Base-by-base conservation (phyloP, 441 rosid species). In the Populus hybrid region DNA sequence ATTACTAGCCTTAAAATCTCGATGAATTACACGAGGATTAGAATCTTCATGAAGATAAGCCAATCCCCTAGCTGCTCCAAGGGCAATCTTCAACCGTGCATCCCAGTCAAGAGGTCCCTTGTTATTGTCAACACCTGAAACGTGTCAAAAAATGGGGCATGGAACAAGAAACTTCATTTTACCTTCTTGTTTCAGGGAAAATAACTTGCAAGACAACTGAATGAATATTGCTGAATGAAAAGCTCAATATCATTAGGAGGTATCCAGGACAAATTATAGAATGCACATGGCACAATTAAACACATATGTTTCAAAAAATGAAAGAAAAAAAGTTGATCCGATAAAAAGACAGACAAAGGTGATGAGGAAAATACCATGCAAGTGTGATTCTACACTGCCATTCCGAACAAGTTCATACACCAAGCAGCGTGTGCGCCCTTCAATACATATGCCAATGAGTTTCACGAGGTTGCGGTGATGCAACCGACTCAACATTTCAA, bases 21-120 rank as follows among this genome's bases (percentile, higher is more conserved):
- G 85, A 85, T 95, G 99, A 79, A 95, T 95, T 64, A 95, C 98
- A 63, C 97, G 94, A 72, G 99, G 99, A 64, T 91, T 95, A 56
- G 99, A 95, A 87, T 95, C 99, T 86, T 95, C 99, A 78, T 95
- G 99, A 82, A 95, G 98, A 88, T 95, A 95, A 74, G 99, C 99
- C 85, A 95, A 82, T 73, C 98, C 99, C 85, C 99, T 89, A 3
- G 99, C 99, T 67, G 99, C 97, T 87, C 99, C 99, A 71, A 95
- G 96, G 78, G 99, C 97, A 84, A 95, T 91, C 86, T 95, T 95
- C 88, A 95, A 77, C 76, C 99, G 89, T 11, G 93, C 89, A 83
- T 95, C 99, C 99, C 99, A 95, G 82, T 90, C 98, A 83, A 95
- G 98, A 28, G 89, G 93, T 75, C 92, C 93, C 76, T 83, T 83